These are phyloP conservation scores for Cyamopsis tetragonoloba DNA, from an alignment of 306 rosid species.

Conservation along the genomic window DNA sequence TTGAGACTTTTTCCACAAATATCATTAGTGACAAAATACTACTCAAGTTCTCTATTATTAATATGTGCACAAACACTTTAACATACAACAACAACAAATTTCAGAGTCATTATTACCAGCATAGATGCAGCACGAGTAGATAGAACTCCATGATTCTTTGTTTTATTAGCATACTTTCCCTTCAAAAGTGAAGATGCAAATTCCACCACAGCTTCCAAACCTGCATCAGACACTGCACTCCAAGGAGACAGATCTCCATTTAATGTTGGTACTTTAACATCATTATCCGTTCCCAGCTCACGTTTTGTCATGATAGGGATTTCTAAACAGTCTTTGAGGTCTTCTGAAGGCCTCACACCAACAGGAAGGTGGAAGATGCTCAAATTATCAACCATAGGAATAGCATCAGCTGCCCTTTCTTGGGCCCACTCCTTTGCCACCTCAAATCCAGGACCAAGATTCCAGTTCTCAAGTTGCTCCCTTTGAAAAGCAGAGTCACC, in stretches of 20 bases:
- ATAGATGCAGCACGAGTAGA: conserved; percentile 91
- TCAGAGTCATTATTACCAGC: conserved; percentile 57
- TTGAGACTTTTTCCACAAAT: conserved; percentile 1
- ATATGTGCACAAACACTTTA: background rate
- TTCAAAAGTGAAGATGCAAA: conserved; percentile 62
- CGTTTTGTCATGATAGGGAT: conserved; percentile 35
- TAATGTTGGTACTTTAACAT: conserved; percentile 26
- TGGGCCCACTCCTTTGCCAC: conserved; percentile 84
- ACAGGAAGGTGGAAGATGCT: conserved; percentile 77
- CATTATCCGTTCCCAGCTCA: conserved; percentile 41
- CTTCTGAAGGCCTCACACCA: conserved; percentile 80
- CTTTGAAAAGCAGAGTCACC: conserved; percentile 59
- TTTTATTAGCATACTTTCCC: conserved; percentile 48
- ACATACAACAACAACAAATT: conserved; percentile 1
- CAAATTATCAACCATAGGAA: conserved; percentile 47
- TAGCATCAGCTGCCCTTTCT: conserved; percentile 56
- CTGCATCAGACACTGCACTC: conserved; percentile 51
- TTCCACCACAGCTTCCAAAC: conserved; percentile 63
- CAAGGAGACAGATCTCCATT: conserved; percentile 38
- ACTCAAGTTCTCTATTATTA: background rate
- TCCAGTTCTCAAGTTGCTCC: conserved; percentile 74
- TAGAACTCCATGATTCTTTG: conserved; percentile 67
- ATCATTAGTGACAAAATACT: background rate
- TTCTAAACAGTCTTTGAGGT: conserved; percentile 41
- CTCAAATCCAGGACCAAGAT: conserved; percentile 69